Evolutionary conservation across 495 filamentous ascomycete species (phyloP), one percentile per base, ranked within the genome.

Genomic region (Haplographium delicatum): DNA sequence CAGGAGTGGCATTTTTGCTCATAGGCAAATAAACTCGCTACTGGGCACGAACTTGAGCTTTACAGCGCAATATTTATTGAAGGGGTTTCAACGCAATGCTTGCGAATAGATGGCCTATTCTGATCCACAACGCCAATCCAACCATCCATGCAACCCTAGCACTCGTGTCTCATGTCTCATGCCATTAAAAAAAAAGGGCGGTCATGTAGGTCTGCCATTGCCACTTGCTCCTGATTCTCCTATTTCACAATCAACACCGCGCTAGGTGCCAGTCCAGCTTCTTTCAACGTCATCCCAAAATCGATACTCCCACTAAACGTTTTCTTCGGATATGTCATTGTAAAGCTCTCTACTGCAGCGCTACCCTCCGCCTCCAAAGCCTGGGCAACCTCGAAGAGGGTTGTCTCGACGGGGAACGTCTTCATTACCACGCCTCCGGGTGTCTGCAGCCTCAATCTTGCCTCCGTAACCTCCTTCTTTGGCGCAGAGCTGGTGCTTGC

Each of bases 381-480:
- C 44, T 85, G 79, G 6, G 85, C 89, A 24, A 99, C 89, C 68
- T 99, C 94, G 60, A 96, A 95, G 13, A 99, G 72, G 0, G 94
- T 99, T 6, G 87, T 94, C 16, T 88, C 85, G 5, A 83, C 89
- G 0, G 88, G 80, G 43, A 91, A 82, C 2, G 82, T 87, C 73
- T 95, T 96, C 68, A 84, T 79, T 26, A 95, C 65, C 42, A 81
- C 89, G 13, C 89, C 87, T 16, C 67, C 67, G 0, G 82, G 65
- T 0, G 83, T 86, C 63, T 95, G 89, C 56, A 99, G 75, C 51
- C 90, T 73, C 56, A 99, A 66, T 33, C 91, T 79, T 34, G 90
- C 78, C 63, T 95, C 88, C 13, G 80, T 87, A 62, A 91, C 89
- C 25, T 64, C 62, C 18, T 69, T 60, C 23, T 68, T 63, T 5